phyloP scores from a whole-genome alignment of 768 basidiomycete genomes.

The Russula dissimulans region DNA sequence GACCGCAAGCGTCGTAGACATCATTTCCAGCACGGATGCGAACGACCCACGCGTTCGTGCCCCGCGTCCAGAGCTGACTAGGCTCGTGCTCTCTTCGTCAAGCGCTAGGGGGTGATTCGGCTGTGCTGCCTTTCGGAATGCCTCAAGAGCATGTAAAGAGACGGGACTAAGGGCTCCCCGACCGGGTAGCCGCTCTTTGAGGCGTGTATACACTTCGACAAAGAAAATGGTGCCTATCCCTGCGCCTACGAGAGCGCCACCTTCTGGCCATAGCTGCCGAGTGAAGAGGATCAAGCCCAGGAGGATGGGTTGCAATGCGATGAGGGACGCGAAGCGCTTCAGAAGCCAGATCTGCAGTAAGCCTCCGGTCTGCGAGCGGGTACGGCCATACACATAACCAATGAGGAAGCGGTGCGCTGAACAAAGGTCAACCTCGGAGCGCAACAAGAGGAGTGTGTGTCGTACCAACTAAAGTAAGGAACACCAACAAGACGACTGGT shows the following conservation, averaged over 20 bases:
- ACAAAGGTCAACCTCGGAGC: not conserved
- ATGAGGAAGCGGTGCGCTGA: constrained; percentile 73
- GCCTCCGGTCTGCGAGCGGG: constrained; percentile 67
- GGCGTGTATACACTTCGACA: constrained; percentile 49
- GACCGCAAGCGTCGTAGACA: constrained; percentile 69
- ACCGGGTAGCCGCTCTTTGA: constrained; percentile 42
- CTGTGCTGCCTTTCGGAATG: constrained; percentile 39
- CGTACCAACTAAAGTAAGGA: constrained; percentile 59
- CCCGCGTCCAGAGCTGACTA: constrained; percentile 31
- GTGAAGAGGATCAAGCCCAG: constrained; percentile 66
- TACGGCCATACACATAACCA: constrained; percentile 68
- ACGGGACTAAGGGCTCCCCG: constrained; percentile 43
- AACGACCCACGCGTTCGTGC: constrained; percentile 57
- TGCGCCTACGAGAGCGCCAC: constrained; percentile 48
- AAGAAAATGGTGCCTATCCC: constrained; percentile 46
- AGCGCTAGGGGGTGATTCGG: constrained; percentile 29
- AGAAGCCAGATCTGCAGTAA: constrained; percentile 67
- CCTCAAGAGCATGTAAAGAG: constrained; percentile 47
- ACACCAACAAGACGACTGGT: constrained; percentile 54
- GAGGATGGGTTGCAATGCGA: constrained; percentile 65
- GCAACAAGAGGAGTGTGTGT: constrained; percentile 2
- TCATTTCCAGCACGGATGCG: constrained; percentile 78
- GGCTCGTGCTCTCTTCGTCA: constrained; percentile 44
- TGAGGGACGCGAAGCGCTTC: constrained; percentile 59
- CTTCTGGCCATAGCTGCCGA: constrained; percentile 62